Percentiles rank a stretch among this genome's conserved stretches.
These are phyloP conservation scores for Rhizopogon vulgaris DNA, from an alignment of 768 basidiomycete genomes.

Conservation along the genomic window DNA sequence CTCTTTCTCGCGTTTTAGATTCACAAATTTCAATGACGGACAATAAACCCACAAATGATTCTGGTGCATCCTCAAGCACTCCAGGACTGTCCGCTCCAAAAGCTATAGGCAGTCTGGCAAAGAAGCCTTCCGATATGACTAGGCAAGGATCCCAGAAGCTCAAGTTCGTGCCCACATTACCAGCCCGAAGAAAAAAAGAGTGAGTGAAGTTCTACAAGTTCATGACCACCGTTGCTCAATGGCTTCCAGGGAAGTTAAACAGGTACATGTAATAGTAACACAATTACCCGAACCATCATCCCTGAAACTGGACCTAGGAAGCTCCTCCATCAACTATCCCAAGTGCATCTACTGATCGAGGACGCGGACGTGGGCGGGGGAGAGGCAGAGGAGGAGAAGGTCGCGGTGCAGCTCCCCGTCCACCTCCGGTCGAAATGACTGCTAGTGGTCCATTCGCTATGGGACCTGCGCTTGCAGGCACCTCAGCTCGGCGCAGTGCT, in stretches of 20 bases:
- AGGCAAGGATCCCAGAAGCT: conserved; percentile 70
- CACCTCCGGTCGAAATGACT: conserved; percentile 63
- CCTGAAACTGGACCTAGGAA: conserved; percentile 36
- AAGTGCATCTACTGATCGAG: conserved; percentile 34
- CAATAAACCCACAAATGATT: not conserved
- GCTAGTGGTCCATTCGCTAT: conserved; percentile 86
- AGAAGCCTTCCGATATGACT: conserved; percentile 64
- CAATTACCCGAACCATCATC: not conserved
- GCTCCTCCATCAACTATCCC: conserved; percentile 28
- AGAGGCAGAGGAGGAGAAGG: conserved; percentile 50
- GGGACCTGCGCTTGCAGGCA: conserved; percentile 69
- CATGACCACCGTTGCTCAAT: conserved; percentile 8
- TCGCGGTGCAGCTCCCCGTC: conserved; percentile 38
- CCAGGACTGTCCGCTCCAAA: conserved; percentile 36
- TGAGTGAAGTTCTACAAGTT: conserved; percentile 17
- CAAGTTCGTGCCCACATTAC: conserved; percentile 76
- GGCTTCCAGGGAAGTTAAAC: conserved; percentile 52
- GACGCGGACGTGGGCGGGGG: conserved; percentile 41
- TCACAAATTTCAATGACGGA: conserved; percentile 3
- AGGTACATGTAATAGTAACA: conserved; percentile 35
- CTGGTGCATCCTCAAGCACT: not conserved
- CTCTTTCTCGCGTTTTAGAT: conserved; percentile 8
- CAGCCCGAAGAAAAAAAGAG: conserved; percentile 75
- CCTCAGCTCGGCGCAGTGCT: conserved; percentile 40
- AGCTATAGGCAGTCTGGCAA: conserved; percentile 73